Conservation (phyloP, 257 asterid species). For the Rhazya stricta region DNA sequence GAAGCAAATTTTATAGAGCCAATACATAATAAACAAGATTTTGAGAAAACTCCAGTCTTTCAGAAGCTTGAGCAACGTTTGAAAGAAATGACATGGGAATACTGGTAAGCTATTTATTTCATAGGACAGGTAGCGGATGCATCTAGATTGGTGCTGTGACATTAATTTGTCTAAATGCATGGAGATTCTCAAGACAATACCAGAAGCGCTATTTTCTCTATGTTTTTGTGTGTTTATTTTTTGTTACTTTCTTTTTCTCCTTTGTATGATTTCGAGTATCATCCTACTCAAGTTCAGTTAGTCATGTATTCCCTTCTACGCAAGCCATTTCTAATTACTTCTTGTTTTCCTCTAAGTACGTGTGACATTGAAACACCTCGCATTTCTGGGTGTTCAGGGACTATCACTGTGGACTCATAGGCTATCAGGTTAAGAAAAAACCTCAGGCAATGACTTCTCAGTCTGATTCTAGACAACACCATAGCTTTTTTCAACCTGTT, state of each 20-base stretch:
- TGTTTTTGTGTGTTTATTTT: background rate
- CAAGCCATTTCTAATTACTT: background rate
- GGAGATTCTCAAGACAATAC: background rate
- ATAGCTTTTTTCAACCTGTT: slow-evolving; percentile 45
- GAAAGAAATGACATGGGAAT: slow-evolving; percentile 79
- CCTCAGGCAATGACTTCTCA: slow-evolving; percentile 30
- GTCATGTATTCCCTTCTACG: background rate
- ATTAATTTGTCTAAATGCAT: background rate
- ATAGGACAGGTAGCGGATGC: background rate
- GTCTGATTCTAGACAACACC: slow-evolving; percentile 23
- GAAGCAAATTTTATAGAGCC: slow-evolving; percentile 91
- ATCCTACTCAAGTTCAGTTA: background rate
- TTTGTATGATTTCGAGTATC: background rate
- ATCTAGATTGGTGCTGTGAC: background rate
- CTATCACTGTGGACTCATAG: slow-evolving; percentile 74
- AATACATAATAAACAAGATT: slow-evolving; percentile 89
- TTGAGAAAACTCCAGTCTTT: slow-evolving; percentile 86
- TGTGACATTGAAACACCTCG: background rate
- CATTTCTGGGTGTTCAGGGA: slow-evolving; percentile 5
- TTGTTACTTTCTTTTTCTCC: background rate
- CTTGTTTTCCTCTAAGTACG: background rate
- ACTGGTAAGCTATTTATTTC: slow-evolving; percentile 54
- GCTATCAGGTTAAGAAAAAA: slow-evolving; percentile 44
- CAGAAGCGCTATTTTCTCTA: background rate
- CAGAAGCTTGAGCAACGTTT: slow-evolving; percentile 87